Conservation (phyloP, 1,284 basidiomycete species). For the Porogramme epimiltina region DNA sequence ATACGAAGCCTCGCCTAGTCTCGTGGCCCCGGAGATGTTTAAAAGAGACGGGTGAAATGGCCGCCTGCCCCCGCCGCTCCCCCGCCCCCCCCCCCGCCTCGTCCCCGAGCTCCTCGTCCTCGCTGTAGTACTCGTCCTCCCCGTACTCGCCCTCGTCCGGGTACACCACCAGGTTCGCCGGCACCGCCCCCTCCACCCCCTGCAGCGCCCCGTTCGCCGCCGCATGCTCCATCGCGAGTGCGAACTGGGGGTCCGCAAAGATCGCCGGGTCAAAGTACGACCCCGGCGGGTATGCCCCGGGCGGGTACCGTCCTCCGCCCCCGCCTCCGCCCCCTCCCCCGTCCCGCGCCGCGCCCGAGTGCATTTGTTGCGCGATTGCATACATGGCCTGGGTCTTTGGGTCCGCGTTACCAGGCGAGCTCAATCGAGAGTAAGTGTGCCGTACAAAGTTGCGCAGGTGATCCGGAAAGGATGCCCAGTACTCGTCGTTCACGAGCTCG, state of each 20-base stretch:
- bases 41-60: no score
- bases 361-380: constrained; percentile 68
- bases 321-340: constrained; percentile 31
- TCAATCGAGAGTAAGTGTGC: constrained; percentile 34
- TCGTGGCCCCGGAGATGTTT: no score
- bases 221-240: constrained; percentile 53
- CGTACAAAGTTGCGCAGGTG: constrained; percentile 57
- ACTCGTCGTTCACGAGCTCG: constrained; percentile 45
- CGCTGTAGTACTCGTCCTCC: constrained; percentile 48
- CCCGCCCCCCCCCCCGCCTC: constrained; percentile 25
- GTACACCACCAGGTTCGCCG: constrained; percentile 41
- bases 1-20: no score
- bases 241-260: constrained; percentile 57
- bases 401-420: constrained; percentile 35
- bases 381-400: constrained; percentile 61
- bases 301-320: constrained; percentile 28
- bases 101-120: constrained; percentile 41
- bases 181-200: constrained; percentile 32
- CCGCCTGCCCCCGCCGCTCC: constrained; percentile 31
- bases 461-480: constrained; percentile 53
- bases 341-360: constrained; percentile 48
- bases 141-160: constrained; percentile 50
- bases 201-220: constrained; percentile 42
- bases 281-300: constrained; percentile 30
- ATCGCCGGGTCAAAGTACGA: constrained; percentile 59